phyloP scores from a whole-genome alignment of 2,329 filamentous ascomycete genomes.

The Fusarium guadeloupense region DNA sequence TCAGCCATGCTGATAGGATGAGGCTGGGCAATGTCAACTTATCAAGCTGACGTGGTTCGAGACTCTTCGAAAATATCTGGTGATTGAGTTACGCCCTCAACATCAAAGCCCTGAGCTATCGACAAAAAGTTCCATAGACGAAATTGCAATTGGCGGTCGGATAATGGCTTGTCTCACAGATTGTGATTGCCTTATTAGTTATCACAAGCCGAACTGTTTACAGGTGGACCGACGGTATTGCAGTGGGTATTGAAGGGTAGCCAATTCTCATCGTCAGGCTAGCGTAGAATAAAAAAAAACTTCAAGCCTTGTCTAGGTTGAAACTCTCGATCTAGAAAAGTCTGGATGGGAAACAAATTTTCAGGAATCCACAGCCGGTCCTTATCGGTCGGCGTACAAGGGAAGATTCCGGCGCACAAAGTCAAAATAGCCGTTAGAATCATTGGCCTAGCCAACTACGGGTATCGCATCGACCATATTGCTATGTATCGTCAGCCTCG shows the following conservation, averaged over 20 bases:
- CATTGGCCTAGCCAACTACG: too few relatives aligned
- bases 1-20: constrained; percentile 22
- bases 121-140: constrained; percentile 10
- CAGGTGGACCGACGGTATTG: constrained; percentile 1
- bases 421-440: constrained; percentile 10
- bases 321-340: constrained; percentile 26
- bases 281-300: constrained; percentile 8
- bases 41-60: not conserved
- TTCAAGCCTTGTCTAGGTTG: constrained; percentile 7
- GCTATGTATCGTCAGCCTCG: constrained; percentile 11
- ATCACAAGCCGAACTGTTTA: constrained; percentile 3
- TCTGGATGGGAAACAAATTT: constrained; percentile 32
- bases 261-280: constrained; percentile 19
- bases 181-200: constrained; percentile 5
- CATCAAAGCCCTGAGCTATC: constrained; percentile 6
- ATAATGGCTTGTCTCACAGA: constrained; percentile 23
- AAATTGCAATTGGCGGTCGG: constrained; percentile 11
- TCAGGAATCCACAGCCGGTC: constrained; percentile 28
- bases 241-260: constrained; percentile 18
- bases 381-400: constrained; percentile 3
- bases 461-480: too few relatives aligned
- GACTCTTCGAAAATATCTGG: too few relatives aligned
- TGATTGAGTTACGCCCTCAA: not conserved
- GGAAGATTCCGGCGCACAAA: constrained; percentile 4
- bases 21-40: not conserved